Evolutionary conservation across 2,329 filamentous ascomycete genomes (phyloP).

Genomic region (Fonsecaea pedrosoi): DNA sequence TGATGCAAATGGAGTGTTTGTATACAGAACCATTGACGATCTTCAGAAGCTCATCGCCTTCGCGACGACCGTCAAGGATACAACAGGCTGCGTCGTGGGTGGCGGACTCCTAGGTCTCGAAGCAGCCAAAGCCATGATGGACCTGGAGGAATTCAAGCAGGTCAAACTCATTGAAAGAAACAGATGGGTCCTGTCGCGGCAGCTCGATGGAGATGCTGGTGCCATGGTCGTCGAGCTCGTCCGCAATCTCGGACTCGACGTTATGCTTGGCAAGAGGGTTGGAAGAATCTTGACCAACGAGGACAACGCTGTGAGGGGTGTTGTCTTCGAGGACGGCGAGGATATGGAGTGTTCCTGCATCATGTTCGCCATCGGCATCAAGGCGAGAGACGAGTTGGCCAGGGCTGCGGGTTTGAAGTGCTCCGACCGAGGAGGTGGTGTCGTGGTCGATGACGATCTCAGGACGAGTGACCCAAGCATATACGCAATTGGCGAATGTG

Average conservation of each 20-base stretch:
- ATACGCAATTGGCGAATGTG: slow-evolving; percentile 90
- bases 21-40: slow-evolving; percentile 86
- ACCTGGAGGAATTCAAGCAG: slow-evolving; percentile 74
- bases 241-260: slow-evolving; percentile 75
- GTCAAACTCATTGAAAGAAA: slow-evolving; percentile 84
- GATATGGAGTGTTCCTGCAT: slow-evolving; percentile 78
- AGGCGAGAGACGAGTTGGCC: slow-evolving; percentile 79
- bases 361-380: slow-evolving; percentile 89
- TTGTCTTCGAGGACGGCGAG: slow-evolving; percentile 82
- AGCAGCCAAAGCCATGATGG: slow-evolving; percentile 90
- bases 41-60: slow-evolving; percentile 78
- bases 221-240: slow-evolving; percentile 84
- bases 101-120: slow-evolving; percentile 85
- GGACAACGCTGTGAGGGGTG: slow-evolving; percentile 71
- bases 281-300: slow-evolving; percentile 72
- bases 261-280: slow-evolving; percentile 78
- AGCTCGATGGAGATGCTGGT: slow-evolving; percentile 82
- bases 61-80: slow-evolving; percentile 69
- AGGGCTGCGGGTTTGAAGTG: slow-evolving; percentile 72
- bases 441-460: slow-evolving; percentile 70
- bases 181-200: slow-evolving; percentile 79
- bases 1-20: slow-evolving; percentile 82
- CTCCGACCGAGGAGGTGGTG: slow-evolving; percentile 75
- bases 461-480: slow-evolving; percentile 74
- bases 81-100: slow-evolving; percentile 77